Evolutionary conservation across 805 yeast genomes (phyloP).

Genomic region (Candida suzukii): DNA sequence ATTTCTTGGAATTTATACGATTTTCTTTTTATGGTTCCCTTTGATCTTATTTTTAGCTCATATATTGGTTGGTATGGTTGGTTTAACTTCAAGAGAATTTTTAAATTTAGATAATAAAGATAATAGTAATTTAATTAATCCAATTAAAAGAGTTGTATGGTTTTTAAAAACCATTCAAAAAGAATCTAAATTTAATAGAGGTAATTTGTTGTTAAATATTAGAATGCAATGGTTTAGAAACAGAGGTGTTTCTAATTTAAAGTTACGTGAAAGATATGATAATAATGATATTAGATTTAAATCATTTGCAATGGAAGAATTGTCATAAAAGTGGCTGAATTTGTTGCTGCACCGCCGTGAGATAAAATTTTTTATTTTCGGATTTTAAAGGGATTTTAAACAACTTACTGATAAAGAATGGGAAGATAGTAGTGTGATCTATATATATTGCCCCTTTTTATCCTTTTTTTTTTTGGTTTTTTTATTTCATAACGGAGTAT

Average conservation of each 20-base stretch:
- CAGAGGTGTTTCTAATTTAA: slow-evolving; percentile 29
- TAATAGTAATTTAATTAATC: neutral
- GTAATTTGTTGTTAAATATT: slow-evolving; percentile 24
- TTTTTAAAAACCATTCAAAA: slow-evolving; percentile 22
- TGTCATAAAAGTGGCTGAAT: neutral
- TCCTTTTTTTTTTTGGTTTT: no score
- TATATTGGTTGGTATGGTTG: slow-evolving; percentile 42
- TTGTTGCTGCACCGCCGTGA: no score
- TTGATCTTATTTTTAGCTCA: slow-evolving; percentile 46
- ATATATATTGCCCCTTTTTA: no score
- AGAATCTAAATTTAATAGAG: slow-evolving; percentile 31
- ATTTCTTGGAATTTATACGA: slow-evolving; percentile 44
- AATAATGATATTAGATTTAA: slow-evolving; percentile 34
- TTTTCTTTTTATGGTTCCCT: slow-evolving; percentile 49
- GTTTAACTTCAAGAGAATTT: slow-evolving; percentile 70
- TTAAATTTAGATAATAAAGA: slow-evolving; percentile 35
- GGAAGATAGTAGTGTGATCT: no score
- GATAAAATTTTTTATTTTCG: no score
- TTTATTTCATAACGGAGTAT: no score
- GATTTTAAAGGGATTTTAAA: no score
- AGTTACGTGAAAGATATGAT: slow-evolving; percentile 21
- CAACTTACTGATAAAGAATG: no score
- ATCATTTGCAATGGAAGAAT: slow-evolving; percentile 1
- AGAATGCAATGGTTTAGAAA: slow-evolving; percentile 28
- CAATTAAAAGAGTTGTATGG: slow-evolving; percentile 2